Conservation (phyloP, 768 basidiomycete genomes). For the Amanita fuliginea region DNA sequence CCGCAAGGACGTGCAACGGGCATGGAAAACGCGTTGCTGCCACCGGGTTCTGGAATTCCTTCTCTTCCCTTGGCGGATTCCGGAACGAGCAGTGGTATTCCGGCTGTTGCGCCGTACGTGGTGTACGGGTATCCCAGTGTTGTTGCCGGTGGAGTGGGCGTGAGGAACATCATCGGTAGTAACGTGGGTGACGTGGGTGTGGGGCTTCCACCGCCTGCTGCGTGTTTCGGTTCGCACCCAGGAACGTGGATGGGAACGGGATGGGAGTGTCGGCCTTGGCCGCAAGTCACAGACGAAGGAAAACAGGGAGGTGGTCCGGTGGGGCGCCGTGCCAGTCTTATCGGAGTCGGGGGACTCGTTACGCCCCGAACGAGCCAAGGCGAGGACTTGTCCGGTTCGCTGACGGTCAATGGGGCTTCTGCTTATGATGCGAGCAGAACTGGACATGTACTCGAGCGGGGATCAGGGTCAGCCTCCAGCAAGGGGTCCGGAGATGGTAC, state of each 20-base stretch:
- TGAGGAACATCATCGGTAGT: slow-evolving; percentile 9
- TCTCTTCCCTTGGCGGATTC: not conserved
- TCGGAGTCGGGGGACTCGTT: not conserved
- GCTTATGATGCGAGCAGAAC: not conserved
- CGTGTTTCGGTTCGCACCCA: too few species aligned
- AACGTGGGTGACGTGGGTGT: slow-evolving; percentile 9
- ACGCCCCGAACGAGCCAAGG: not conserved
- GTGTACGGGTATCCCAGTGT: not conserved
- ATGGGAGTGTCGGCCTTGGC: too few species aligned
- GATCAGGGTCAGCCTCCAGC: not conserved
- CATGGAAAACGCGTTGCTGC: not conserved
- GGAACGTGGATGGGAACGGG: too few species aligned
- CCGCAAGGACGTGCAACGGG: not conserved
- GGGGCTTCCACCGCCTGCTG: not conserved
- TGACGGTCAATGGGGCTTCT: not conserved
- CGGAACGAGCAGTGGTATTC: not conserved
- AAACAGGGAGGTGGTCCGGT: not conserved
- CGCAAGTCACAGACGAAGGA: too few species aligned
- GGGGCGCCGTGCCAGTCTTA: too few species aligned
- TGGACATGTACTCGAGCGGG: not conserved
- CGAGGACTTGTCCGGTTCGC: not conserved
- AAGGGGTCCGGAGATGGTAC: not conserved
- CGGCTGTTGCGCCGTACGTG: not conserved
- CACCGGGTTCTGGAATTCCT: not conserved
- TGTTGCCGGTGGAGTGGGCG: not conserved